Base-by-base conservation (phyloP, 805 yeast genomes). In the Danielia oregonensis region DNA sequence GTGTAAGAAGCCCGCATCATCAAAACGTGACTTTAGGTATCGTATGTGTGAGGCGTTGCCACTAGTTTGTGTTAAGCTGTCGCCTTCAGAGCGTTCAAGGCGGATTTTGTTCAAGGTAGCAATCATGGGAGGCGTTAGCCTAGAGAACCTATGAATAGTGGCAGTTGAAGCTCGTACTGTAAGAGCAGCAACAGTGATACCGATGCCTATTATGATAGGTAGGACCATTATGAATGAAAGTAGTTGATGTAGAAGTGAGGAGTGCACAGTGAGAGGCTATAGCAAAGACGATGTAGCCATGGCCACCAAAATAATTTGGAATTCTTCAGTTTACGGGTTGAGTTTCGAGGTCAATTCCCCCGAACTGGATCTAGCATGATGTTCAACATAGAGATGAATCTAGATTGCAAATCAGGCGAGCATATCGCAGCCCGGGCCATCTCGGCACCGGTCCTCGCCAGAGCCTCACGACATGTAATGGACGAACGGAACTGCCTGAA, bases 1-100 rank as follows among this genome's bases (percentile, higher is more conserved):
- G 17, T 46, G 49, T 12, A 42, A 45, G 30, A 68, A 68, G 2
- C 68, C 66, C 8, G 49, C 35, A 27, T 43, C 44, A 10, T 53
- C 46, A 32, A 48, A 55, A 5, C 48, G 42, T 5, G 44, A 33
- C 13, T 43, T 42, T 16, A 54, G 39, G 32, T 46, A 46, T 28
- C 37, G 40, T 18, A 47, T 40, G 24, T 43, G 50, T 2, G 48
- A 38, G 5, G 40, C 41, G 21, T 46, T 49, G 8, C 32, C 36
- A 15, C 36, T 39, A 30, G 27, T 38, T 6, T 29, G 37, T 17
- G 40, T 25, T 9, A 48, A 32, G 6, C 37, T 36, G 11, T 38
- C 33, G 17, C 32, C 37, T 14, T 26, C 30, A 2, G 26, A 33
- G 2, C 33, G 28, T 8, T 46, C 44, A 9, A 48, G 33, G 8